phyloP scores from a whole-genome alignment of 257 asterid species.

The Rhazya stricta region DNA sequence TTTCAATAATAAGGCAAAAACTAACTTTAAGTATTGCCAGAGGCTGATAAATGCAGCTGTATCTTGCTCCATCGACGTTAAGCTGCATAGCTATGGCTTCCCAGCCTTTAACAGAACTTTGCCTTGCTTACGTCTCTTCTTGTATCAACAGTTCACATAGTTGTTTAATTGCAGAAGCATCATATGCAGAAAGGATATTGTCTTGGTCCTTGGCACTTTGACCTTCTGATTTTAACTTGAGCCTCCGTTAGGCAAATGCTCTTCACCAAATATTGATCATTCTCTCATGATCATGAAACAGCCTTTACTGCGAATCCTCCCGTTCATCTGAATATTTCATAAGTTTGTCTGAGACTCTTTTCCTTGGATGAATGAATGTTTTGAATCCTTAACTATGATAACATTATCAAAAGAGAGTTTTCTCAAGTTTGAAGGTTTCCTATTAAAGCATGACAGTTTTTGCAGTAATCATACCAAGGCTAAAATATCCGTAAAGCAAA shows the following conservation, averaged over 20 bases:
- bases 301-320: not conserved
- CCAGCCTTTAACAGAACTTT: not conserved
- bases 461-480: constrained; percentile 64
- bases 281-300: not conserved
- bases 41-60: not conserved
- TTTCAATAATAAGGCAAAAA: not conserved
- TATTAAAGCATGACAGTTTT: constrained; percentile 9
- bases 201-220: not conserved
- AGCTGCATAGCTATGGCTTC: not conserved
- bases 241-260: not conserved
- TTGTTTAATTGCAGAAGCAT: not conserved
- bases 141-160: not conserved
- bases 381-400: not conserved
- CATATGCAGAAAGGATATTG: not conserved
- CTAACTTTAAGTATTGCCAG: not conserved
- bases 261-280: not conserved
- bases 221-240: constrained; percentile 1
- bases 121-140: too few relatives aligned
- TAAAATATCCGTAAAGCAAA: too few relatives aligned
- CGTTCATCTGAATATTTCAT: not conserved
- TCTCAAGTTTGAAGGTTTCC: constrained; percentile 10
- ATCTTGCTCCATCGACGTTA: not conserved
- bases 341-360: constrained; percentile 1
- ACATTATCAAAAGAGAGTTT: not conserved
- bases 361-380: not conserved